Evolutionary conservation across 2,329 filamentous ascomycete species (phyloP).

Genomic region (Plenodomus lindquistii): DNA sequence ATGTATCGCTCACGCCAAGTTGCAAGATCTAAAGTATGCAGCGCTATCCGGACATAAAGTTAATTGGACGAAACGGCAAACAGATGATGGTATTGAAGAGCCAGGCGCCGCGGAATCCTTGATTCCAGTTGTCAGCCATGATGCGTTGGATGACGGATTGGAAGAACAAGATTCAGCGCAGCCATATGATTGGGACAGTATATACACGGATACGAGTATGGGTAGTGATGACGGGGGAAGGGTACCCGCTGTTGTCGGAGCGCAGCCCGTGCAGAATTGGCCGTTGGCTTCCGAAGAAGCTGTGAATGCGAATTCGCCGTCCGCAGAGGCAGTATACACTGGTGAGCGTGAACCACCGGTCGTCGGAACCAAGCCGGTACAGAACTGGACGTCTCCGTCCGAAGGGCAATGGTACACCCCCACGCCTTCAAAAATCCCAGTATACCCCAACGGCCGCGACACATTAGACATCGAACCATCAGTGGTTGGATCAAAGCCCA

Average conservation of each 20-base stretch:
- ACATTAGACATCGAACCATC: too few species aligned
- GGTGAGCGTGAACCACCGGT: neutral
- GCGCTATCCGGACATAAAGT: neutral
- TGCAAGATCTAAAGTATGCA: slow-evolving; percentile 1
- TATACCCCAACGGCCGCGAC: too few species aligned
- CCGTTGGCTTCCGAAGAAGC: neutral
- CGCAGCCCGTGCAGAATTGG: neutral
- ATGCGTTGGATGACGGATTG: neutral
- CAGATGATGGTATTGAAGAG: neutral
- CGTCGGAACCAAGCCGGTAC: neutral
- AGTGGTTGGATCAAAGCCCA: too few species aligned
- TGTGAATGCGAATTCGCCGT: too few species aligned
- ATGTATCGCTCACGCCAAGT: neutral
- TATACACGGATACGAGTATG: neutral
- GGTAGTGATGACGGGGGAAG: neutral
- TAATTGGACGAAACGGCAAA: neutral
- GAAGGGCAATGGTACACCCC: too few species aligned
- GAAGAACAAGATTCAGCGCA: neutral
- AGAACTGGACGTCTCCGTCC: neutral
- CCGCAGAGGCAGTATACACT: neutral
- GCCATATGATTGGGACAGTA: neutral
- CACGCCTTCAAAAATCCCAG: too few species aligned
- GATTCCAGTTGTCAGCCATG: neutral
- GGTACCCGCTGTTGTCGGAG: neutral
- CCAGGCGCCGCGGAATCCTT: neutral